Evolutionary conservation across 331 rosid genomes (phyloP).

Genomic region (Phaseolus coccineus): DNA sequence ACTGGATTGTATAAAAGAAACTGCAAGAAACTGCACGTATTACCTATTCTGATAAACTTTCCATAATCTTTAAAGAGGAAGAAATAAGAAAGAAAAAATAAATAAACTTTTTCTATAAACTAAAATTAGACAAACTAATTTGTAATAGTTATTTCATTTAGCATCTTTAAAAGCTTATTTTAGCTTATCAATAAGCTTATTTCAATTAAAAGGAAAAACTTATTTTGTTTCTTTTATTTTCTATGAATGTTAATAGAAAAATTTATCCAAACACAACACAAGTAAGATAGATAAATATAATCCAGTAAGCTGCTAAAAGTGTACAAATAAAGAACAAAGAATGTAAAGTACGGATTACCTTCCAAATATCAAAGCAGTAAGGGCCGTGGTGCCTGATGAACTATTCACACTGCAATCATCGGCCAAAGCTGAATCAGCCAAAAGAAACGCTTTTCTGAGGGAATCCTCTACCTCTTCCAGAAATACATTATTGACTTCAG

Average conservation of each 20-base stretch:
- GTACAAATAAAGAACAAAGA: slow-evolving; percentile 9
- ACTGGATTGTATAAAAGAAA: slow-evolving; percentile 8
- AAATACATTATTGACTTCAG: slow-evolving; percentile 62
- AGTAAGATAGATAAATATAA: slow-evolving; percentile 26
- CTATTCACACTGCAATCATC: slow-evolving; percentile 77
- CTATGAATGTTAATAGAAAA: too few relatives aligned
- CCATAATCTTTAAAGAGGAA: background rate
- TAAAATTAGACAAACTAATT: too few relatives aligned
- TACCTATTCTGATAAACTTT: background rate
- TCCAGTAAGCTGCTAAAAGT: background rate
- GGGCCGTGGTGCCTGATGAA: slow-evolving; percentile 91
- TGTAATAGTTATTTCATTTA: background rate
- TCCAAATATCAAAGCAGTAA: slow-evolving; percentile 86
- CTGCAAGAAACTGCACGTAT: background rate
- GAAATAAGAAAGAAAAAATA: too few relatives aligned
- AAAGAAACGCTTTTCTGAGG: slow-evolving; percentile 71
- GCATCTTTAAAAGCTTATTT: background rate
- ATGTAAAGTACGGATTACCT: slow-evolving; percentile 60
- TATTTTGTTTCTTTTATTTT: too few relatives aligned
- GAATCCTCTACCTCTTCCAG: slow-evolving; percentile 71
- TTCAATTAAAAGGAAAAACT: too few relatives aligned
- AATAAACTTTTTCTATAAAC: too few relatives aligned
- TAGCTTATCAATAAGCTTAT: background rate
- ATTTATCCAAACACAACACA: background rate
- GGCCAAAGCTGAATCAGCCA: slow-evolving; percentile 86